Evolutionary conservation across 2,329 filamentous ascomycete species (phyloP).

Genomic region (Hymenoscyphus occultus): DNA sequence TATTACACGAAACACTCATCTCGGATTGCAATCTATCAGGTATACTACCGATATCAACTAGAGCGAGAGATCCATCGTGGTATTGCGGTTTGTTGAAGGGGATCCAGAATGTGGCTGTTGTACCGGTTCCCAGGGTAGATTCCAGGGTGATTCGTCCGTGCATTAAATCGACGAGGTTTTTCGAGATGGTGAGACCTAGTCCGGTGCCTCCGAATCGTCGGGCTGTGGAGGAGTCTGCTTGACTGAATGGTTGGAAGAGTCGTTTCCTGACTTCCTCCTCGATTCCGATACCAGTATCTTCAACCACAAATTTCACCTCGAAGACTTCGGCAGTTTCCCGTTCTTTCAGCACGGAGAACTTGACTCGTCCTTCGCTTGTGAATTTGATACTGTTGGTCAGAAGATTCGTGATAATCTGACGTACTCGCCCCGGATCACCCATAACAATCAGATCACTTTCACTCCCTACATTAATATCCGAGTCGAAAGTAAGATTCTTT

Average conservation of each 20-base stretch:
- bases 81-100: conserved; percentile 69
- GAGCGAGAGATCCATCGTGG: conserved; percentile 45
- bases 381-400: conserved; percentile 77
- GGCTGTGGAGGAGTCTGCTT: conserved; percentile 77
- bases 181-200: conserved; percentile 75
- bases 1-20: conserved; percentile 62
- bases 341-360: conserved; percentile 61
- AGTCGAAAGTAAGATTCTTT: conserved; percentile 71
- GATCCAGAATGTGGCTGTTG: conserved; percentile 73
- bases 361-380: conserved; percentile 65
- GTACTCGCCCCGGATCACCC: conserved; percentile 78
- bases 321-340: conserved; percentile 63
- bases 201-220: conserved; percentile 77
- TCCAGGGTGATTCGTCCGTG: conserved; percentile 69
- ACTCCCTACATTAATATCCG: conserved; percentile 57
- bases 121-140: conserved; percentile 65
- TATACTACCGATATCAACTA: conserved; percentile 62
- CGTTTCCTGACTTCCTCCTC: conserved; percentile 71
- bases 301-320: conserved; percentile 67
- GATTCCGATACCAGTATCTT: conserved; percentile 80
- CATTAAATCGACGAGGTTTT: conserved; percentile 79
- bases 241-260: conserved; percentile 77
- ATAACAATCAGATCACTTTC: conserved; percentile 72
- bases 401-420: conserved; percentile 80
- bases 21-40: conserved; percentile 65